Conservation (phyloP, 306 rosid species). For the apple (Malus domestica) region DNA sequence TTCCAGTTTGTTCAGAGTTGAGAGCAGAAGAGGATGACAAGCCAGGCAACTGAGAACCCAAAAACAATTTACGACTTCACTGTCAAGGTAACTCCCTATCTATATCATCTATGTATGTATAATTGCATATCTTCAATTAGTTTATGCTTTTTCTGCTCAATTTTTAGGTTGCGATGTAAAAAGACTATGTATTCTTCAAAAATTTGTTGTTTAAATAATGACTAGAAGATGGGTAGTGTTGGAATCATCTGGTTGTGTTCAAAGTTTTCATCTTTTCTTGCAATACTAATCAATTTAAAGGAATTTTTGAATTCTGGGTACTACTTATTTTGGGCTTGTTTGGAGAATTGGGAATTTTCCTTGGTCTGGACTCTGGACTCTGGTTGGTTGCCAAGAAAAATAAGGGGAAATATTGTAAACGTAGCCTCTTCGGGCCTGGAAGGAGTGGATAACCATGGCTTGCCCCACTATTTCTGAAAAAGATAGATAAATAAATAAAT, state of each 20-base stretch:
- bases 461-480: no score
- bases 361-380: background rate
- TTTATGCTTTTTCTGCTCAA: background rate
- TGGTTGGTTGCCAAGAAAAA: background rate
- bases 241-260: background rate
- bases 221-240: background rate
- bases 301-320: background rate
- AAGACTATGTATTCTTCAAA: background rate
- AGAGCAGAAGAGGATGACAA: conserved; percentile 13
- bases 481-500: background rate
- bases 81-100: conserved; percentile 35
- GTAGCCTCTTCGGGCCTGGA: no score
- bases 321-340: background rate
- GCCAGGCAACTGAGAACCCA: conserved; percentile 25
- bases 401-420: no score
- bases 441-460: no score
- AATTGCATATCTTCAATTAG: background rate
- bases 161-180: background rate
- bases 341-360: background rate
- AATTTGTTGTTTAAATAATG: background rate
- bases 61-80: conserved; percentile 38
- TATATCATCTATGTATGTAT: background rate
- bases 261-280: background rate
- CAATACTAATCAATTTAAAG: background rate
- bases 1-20: background rate